Evolutionary conservation across 805 yeast species (phyloP), one percentile per base, ranked within the genome.

Genomic region (Ogataea salicorniae): DNA sequence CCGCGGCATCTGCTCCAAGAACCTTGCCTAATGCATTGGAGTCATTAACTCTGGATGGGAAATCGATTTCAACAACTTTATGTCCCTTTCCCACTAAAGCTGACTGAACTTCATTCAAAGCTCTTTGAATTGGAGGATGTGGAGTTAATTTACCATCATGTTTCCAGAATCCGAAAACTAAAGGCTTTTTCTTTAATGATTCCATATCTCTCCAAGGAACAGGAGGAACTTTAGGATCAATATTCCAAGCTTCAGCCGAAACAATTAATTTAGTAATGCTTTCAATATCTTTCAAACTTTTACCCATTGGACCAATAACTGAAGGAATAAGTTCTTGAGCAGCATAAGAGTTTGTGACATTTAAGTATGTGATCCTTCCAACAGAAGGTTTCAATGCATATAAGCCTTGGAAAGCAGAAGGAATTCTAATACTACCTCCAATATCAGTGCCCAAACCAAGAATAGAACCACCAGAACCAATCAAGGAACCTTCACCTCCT

Each of bases 371-470:
- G 61, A 40, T 40, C 39, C 66, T 51, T 11, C 61, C 59, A 42
- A 50, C 42, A 14, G 81, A 71, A 5, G 84, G 83, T 47, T 81
- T 75, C 45, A 81, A 56, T 5, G 83, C 84, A 57, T 69, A 76
- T 23, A 76, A 56, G 11, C 83, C 83, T 46, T 76, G 73, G 55
- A 72, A 77, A 1, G 81, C 77, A n/a, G 83, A 76, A 2, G 87
- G 87, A 15, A 72, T 71, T 45, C 87, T 68, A 41, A 82, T 74
- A 46, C 58, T 54, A 26, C 69, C 70, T 16, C 84, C 84, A 48
- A 80, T 76, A 53, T 80, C 84, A 15, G 81, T 74, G 14, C 84
- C 84, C 42, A 77, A 66, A 5, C 83, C 87, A 39, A 80, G 51
- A 2, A 74, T 72, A n/a, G 81, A 73, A 14, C 60, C 62, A 6